These are phyloP conservation scores for Rhodotorula glutinis DNA, from an alignment of 1,284 basidiomycete species.

Conservation along the genomic window DNA sequence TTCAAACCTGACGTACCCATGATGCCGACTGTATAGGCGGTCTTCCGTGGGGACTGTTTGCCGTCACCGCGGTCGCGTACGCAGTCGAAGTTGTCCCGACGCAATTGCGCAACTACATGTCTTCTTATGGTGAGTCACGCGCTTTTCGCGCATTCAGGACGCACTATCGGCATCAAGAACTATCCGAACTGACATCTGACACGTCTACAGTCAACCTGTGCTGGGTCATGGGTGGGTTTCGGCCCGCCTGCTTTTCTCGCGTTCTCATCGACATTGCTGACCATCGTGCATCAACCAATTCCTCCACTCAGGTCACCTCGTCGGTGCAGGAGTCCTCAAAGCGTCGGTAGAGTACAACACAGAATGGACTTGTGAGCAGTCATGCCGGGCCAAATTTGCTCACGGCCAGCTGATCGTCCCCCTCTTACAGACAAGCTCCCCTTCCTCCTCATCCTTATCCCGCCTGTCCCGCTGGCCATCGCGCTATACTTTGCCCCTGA, in stretches of 20 bases:
- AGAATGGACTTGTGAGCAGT: constrained; percentile 43
- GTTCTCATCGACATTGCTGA: too few species aligned
- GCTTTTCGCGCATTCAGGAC: background rate
- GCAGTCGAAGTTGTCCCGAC: constrained; percentile 54
- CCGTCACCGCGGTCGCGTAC: constrained; percentile 47
- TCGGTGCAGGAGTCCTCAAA: constrained; percentile 51
- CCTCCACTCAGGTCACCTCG: constrained; percentile 44
- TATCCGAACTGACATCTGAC: background rate
- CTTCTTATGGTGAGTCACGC: background rate
- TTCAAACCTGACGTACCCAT: background rate
- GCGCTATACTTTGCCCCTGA: constrained; percentile 2
- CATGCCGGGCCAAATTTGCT: background rate
- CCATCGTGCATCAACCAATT: too few species aligned
- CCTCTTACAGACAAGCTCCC: background rate
- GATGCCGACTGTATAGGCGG: background rate
- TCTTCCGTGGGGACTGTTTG: constrained; percentile 10
- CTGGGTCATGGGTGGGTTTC: constrained; percentile 49
- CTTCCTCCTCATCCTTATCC: background rate
- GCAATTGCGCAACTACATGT: constrained; percentile 51
- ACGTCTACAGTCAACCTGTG: constrained; percentile 54
- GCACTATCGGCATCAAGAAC: too few species aligned
- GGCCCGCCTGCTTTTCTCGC: too few species aligned
- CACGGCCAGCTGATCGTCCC: background rate
- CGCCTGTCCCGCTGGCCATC: constrained; percentile 38
- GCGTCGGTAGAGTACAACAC: constrained; percentile 10